These are phyloP conservation scores for Cubamyces sp. DNA, from an alignment of 768 basidiomycete genomes.

Conservation along the genomic window DNA sequence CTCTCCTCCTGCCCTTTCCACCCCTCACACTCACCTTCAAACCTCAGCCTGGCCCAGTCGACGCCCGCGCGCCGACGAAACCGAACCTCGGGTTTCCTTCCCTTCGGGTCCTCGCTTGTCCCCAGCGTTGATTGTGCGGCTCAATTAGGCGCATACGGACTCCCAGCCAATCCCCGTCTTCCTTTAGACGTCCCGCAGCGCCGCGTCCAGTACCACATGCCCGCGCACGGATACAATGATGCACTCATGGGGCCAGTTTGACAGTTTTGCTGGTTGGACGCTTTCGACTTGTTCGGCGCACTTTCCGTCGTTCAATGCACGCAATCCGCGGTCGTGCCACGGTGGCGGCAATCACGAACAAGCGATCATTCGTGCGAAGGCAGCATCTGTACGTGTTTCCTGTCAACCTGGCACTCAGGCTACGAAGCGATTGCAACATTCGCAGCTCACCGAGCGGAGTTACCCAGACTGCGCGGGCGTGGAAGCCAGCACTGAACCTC, in stretches of 20 bases:
- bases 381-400: conserved; percentile 2
- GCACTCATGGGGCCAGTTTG: background rate
- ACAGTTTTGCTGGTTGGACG: background rate
- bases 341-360: conserved; percentile 1
- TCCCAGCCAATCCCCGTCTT: background rate
- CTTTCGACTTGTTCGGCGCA: background rate
- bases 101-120: conserved; percentile 8
- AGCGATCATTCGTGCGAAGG: background rate
- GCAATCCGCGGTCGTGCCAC: background rate
- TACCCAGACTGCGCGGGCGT: background rate
- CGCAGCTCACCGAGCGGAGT: background rate
- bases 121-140: conserved; percentile 14
- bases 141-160: background rate
- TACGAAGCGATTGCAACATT: background rate
- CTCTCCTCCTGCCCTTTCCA: background rate
- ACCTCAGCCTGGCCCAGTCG: background rate
- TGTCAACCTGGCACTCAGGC: too few species aligned
- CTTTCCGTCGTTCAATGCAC: background rate
- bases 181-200: background rate
- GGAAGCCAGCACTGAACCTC: background rate
- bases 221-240: background rate
- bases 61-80: background rate
- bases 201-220: conserved; percentile 7
- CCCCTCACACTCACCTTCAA: too few species aligned
- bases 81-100: background rate